Evolutionary conservation across 139 green algal species (phyloP).

Genomic region (Spirogloea muscicola): DNA sequence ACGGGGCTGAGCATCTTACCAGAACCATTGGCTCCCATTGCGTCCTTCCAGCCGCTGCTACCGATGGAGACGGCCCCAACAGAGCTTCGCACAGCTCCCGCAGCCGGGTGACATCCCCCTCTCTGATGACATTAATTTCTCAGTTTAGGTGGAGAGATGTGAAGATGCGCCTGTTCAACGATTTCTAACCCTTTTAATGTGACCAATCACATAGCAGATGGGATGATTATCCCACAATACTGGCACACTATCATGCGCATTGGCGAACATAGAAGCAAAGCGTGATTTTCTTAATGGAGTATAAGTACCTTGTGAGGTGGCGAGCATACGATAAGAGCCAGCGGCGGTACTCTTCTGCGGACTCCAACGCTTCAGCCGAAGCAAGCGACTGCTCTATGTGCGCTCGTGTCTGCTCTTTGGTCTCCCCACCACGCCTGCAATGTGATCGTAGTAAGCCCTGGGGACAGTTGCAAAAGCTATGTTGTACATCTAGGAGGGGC

Average conservation of each 20-base stretch:
- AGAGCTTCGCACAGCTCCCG: slow-evolving; percentile 42
- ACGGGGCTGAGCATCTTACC: background rate
- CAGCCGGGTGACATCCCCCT: slow-evolving; percentile 32
- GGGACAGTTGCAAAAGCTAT: background rate
- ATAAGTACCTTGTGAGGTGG: slow-evolving; percentile 20
- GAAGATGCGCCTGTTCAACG: background rate
- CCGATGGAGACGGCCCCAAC: background rate
- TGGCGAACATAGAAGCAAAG: background rate
- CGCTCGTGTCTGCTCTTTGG: slow-evolving; percentile 34
- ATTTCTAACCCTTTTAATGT: background rate
- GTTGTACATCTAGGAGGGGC: background rate
- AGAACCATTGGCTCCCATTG: slow-evolving; percentile 8
- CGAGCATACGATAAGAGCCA: slow-evolving; percentile 26
- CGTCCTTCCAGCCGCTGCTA: background rate
- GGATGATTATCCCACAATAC: background rate
- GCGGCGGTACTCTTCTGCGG: slow-evolving; percentile 20
- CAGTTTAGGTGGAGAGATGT: too few relatives aligned
- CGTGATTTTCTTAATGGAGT: slow-evolving; percentile 6
- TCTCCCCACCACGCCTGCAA: background rate
- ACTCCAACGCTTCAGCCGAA: slow-evolving; percentile 4
- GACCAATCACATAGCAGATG: background rate
- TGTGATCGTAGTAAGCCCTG: background rate
- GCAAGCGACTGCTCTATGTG: slow-evolving; percentile 34
- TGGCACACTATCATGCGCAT: background rate
- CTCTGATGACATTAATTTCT: slow-evolving; percentile 2